Evolutionary conservation across 2,329 filamentous ascomycete genomes (phyloP).

Genomic region (Colletotrichum sp.): DNA sequence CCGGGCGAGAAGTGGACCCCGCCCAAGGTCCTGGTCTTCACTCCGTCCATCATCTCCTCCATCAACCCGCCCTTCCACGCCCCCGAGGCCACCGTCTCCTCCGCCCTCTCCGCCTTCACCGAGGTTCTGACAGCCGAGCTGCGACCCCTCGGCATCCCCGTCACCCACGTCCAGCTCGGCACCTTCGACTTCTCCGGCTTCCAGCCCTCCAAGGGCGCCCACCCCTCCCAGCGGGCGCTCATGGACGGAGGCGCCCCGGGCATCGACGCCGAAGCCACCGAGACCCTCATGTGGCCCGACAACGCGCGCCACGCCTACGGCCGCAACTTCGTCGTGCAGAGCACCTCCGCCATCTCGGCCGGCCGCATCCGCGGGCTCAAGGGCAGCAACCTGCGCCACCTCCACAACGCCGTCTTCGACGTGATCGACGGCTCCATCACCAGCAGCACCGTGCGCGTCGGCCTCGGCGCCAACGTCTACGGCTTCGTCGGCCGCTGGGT

Average conservation of each 20-base stretch:
- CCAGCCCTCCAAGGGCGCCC: conserved; percentile 50
- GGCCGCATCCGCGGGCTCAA: conserved; percentile 63
- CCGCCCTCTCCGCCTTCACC: conserved; percentile 86
- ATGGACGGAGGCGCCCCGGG: conserved; percentile 44
- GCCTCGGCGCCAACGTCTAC: conserved; percentile 84
- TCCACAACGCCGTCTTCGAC: conserved; percentile 91
- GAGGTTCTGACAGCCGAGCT: conserved; percentile 82
- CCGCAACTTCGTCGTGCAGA: conserved; percentile 64
- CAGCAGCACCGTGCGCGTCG: conserved; percentile 74
- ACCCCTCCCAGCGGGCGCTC: conserved; percentile 39
- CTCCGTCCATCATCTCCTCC: conserved; percentile 80
- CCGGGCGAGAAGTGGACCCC: conserved; percentile 55
- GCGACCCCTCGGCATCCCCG: conserved; percentile 74
- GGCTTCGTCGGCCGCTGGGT: conserved; percentile 83
- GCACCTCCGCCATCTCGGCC: conserved; percentile 59
- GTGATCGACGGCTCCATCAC: conserved; percentile 74
- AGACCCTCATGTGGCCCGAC: conserved; percentile 69
- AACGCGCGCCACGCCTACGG: conserved; percentile 65
- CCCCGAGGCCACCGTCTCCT: conserved; percentile 84
- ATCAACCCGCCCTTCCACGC: conserved; percentile 82
- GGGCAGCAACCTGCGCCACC: conserved; percentile 75
- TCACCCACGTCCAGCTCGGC: conserved; percentile 88
- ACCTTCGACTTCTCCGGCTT: conserved; percentile 84
- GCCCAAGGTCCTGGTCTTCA: conserved; percentile 77
- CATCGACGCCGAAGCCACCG: conserved; percentile 48